Percentiles rank a stretch among this genome's conserved stretches.
phyloP scores from a whole-genome alignment of 257 asterid species.

The Marsdenia floribunda region DNA sequence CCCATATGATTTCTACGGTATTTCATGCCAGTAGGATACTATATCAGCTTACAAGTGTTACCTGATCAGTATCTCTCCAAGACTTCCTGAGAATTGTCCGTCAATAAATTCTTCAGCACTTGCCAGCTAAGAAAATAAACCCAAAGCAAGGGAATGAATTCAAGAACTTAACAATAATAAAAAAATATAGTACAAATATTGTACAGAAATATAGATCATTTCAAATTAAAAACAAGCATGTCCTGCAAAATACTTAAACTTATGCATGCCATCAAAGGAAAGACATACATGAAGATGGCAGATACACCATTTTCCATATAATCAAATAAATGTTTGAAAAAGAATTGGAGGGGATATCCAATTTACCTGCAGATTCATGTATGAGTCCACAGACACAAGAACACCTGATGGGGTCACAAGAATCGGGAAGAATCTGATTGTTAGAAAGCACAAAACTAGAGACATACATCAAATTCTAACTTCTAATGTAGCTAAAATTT shows the following conservation, averaged over 20 bases:
- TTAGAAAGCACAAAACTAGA: background rate
- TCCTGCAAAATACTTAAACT: background rate
- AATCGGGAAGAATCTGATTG: background rate
- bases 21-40: background rate
- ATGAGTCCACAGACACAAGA: constrained; percentile 92
- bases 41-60: background rate
- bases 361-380: constrained; percentile 95
- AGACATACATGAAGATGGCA: background rate
- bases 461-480: background rate
- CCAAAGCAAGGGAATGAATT: background rate
- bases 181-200: background rate
- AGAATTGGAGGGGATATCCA: background rate
- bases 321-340: background rate
- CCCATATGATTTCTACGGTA: background rate
- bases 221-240: background rate
- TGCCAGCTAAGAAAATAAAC: constrained; percentile 56
- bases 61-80: constrained; percentile 65
- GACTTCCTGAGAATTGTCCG: constrained; percentile 81
- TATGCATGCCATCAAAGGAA: background rate
- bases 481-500: background rate
- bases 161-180: background rate
- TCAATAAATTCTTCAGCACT: constrained; percentile 88
- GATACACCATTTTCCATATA: background rate
- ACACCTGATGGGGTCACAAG: constrained; percentile 47
- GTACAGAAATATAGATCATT: background rate